Evolutionary conservation across 805 yeast genomes (phyloP), one percentile per base, ranked within the genome.

Genomic region (Candida orba): DNA sequence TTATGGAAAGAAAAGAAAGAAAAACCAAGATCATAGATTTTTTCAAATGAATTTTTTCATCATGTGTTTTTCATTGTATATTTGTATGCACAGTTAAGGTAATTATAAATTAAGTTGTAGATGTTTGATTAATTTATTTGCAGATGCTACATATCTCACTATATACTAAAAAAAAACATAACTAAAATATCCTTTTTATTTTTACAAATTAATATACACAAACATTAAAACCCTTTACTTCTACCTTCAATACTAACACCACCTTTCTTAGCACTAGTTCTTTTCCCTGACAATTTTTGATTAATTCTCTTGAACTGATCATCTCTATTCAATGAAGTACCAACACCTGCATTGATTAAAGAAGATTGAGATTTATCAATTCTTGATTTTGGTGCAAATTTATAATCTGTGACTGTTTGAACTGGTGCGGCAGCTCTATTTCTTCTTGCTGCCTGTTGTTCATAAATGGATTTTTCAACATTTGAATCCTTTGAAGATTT

Each of bases 1-100:
- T 84, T 93, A 76, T 93, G 96, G 97, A 93, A 91, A 83, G 99
- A 95, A 83, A 93, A 93, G 97, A 93, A 93, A 88, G 99, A 95
- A 83, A 93, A 93, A 90, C 98, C 98, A 81, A 89, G 99, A 82
- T 90, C 97, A 70, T 90, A 86, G 79, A 58, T 60, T 54, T 42
- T 41, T 8, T 27, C 29, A 27, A 8, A 10, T 27, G 29, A 27
- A 27, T 27, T 2, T 27, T 25, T 27, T 27, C 29, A 27, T 27
- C 29, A 44, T 47, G 44, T 46, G 45, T 44, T 44, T 41, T 40
- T 45, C 46, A 34, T 44, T 53, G 59, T 56, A 53, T 50, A 52
- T 54, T 52, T 53, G 51, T 53, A 56, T 56, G 57, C 60, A 56
- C 58, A 52, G 50, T 51, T 47, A 45, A 48, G 51, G 49, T 48